Evolutionary conservation across 108 stramenopile species (phyloP).

Genomic region (Fistulifera solaris): DNA sequence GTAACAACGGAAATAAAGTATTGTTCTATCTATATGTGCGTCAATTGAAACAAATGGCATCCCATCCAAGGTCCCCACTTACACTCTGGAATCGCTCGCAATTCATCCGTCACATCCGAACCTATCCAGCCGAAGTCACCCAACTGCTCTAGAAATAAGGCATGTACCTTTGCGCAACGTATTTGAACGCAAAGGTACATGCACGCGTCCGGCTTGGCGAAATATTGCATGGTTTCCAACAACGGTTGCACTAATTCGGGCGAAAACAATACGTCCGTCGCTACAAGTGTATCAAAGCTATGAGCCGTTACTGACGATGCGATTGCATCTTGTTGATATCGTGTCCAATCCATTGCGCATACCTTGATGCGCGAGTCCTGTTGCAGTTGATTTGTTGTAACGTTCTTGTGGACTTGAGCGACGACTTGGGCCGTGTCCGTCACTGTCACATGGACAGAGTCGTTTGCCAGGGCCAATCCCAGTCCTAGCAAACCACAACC

Average conservation of each 20-base stretch:
- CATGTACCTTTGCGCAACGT: neutral
- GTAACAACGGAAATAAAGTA: no score
- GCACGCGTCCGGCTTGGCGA: constrained; percentile 29
- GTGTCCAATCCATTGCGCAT: constrained; percentile 43
- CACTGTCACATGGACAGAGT: constrained; percentile 33
- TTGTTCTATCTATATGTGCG: neutral
- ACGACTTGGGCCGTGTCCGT: constrained; percentile 54
- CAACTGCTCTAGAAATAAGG: neutral
- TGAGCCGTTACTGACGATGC: constrained; percentile 24
- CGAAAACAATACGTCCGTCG: constrained; percentile 70
- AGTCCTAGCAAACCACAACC: constrained; percentile 56
- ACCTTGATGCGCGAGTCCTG: neutral
- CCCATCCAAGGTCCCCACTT: neutral
- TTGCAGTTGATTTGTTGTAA: constrained; percentile 11
- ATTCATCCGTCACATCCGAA: neutral
- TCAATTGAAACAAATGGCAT: neutral
- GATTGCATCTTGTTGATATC: constrained; percentile 31
- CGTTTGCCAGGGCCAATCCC: constrained; percentile 23
- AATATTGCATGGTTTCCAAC: constrained; percentile 34
- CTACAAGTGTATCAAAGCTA: constrained; percentile 63
- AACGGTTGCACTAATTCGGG: constrained; percentile 46
- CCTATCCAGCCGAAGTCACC: neutral
- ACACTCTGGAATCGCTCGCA: neutral
- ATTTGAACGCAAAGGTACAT: constrained; percentile 57
- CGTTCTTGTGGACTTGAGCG: constrained; percentile 35